Percentiles rank a stretch among this genome's conserved stretches.
Evolutionary conservation across 768 basidiomycete species (phyloP).

Genomic region (Phaeotremella skinneri): DNA sequence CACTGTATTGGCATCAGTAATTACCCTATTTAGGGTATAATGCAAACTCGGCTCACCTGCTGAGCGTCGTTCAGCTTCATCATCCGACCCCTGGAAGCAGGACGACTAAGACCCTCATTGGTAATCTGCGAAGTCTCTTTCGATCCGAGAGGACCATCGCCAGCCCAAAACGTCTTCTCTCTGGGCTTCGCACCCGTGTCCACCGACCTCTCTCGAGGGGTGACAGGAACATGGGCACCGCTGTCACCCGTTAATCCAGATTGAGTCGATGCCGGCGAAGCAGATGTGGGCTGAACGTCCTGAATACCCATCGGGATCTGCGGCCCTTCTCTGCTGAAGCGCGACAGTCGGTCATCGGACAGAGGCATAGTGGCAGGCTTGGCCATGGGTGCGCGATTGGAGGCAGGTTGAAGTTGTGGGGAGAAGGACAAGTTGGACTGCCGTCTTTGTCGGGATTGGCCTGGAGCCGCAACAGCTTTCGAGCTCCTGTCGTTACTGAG

Average conservation of each 20-base stretch:
- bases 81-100: neutral
- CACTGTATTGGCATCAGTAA: too few species aligned
- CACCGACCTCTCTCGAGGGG: conserved; percentile 18
- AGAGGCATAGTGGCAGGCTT: neutral
- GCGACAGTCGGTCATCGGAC: too few species aligned
- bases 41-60: neutral
- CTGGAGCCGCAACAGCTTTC: neutral
- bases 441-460: neutral
- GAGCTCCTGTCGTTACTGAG: neutral
- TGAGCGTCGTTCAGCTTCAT: neutral
- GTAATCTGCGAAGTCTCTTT: neutral
- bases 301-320: neutral
- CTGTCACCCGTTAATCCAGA: conserved; percentile 28
- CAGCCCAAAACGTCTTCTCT: too few species aligned
- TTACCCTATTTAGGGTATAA: neutral
- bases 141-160: too few species aligned
- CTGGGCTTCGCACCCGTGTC: conserved; percentile 3
- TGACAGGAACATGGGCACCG: conserved; percentile 23
- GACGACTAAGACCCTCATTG: neutral
- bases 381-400: neutral
- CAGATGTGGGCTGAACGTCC: neutral
- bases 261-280: conserved; percentile 17
- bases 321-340: neutral
- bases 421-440: neutral
- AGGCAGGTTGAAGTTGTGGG: neutral